A percentile compares a stretch with the other conserved stretches of the same genome.
Evolutionary conservation across 2,329 filamentous ascomycete genomes (phyloP).

Genomic region (Cladophialophora immunda): DNA sequence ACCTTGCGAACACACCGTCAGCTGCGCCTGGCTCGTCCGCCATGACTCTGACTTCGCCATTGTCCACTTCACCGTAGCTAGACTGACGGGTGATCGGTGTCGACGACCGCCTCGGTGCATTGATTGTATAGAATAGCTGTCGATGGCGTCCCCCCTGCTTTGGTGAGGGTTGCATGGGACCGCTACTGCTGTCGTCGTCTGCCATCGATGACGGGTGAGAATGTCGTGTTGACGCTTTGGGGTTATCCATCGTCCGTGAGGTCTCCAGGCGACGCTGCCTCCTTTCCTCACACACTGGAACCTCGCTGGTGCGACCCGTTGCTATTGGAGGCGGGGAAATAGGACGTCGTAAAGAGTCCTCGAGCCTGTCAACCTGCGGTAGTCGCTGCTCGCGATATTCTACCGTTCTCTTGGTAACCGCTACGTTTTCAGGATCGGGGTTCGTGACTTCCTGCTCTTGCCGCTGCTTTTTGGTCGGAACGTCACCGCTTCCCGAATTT

Average conservation of each 20-base stretch:
- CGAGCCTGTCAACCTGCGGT: not conserved
- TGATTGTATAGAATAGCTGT: not conserved
- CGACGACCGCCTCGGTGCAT: conserved; percentile 9
- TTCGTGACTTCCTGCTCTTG: not conserved
- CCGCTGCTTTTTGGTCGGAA: conserved; percentile 6
- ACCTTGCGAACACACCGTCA: conserved; percentile 47
- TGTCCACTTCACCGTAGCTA: conserved; percentile 10
- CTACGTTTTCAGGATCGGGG: not conserved
- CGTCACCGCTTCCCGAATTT: not conserved
- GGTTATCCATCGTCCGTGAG: not conserved
- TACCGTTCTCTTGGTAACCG: not conserved
- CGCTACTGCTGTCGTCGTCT: not conserved
- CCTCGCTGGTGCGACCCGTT: not conserved
- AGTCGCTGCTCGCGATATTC: not conserved
- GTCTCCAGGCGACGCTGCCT: not conserved
- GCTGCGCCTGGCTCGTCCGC: not conserved
- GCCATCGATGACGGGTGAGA: not conserved
- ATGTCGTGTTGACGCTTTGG: not conserved
- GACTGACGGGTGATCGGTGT: conserved; percentile 28
- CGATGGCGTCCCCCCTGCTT: not conserved
- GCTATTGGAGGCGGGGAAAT: not conserved
- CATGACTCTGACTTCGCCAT: conserved; percentile 1
- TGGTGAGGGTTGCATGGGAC: not conserved
- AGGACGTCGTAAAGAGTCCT: not conserved
- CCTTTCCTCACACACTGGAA: not conserved